These are phyloP conservation scores for Tylopilus sp. DNA, from an alignment of 768 basidiomycete species.

Conservation along the genomic window DNA sequence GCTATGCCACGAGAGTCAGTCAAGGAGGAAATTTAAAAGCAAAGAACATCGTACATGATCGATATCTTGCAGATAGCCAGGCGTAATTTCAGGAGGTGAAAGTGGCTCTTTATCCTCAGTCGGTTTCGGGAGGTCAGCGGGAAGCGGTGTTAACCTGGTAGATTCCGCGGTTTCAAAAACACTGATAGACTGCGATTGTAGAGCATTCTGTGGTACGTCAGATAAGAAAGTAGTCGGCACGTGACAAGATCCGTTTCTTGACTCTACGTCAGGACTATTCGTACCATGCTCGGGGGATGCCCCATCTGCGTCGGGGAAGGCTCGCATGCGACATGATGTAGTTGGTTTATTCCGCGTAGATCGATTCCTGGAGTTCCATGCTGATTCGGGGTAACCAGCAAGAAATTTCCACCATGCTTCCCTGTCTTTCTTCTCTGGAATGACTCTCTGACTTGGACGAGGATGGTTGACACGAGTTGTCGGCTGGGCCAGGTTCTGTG, in stretches of 20 bases:
- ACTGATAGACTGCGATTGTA: background rate
- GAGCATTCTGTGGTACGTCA: background rate
- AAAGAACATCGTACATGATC: constrained; percentile 54
- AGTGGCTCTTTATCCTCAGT: constrained; percentile 6
- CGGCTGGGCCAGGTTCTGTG: constrained; percentile 65
- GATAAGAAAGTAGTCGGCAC: background rate
- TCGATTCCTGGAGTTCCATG: constrained; percentile 50
- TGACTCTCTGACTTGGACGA: constrained; percentile 30
- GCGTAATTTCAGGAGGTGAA: constrained; percentile 55
- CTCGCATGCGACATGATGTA: constrained; percentile 30
- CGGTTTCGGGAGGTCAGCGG: background rate
- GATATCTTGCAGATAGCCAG: constrained; percentile 52
- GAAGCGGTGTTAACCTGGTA: background rate
- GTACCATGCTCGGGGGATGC: background rate
- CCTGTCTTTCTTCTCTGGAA: constrained; percentile 71
- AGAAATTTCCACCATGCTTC: constrained; percentile 81
- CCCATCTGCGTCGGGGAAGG: constrained; percentile 32
- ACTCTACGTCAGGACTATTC: background rate
- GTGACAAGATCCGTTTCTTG: constrained; percentile 1
- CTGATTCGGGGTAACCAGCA: constrained; percentile 60
- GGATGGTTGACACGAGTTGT: constrained; percentile 36
- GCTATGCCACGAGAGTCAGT: constrained; percentile 37
- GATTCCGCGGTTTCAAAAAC: background rate
- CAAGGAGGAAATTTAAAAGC: background rate
- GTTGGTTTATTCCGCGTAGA: constrained; percentile 11